Evolutionary conservation across 129 eudicot genomes (phyloP).

Genomic region (Saussurea involucrata): DNA sequence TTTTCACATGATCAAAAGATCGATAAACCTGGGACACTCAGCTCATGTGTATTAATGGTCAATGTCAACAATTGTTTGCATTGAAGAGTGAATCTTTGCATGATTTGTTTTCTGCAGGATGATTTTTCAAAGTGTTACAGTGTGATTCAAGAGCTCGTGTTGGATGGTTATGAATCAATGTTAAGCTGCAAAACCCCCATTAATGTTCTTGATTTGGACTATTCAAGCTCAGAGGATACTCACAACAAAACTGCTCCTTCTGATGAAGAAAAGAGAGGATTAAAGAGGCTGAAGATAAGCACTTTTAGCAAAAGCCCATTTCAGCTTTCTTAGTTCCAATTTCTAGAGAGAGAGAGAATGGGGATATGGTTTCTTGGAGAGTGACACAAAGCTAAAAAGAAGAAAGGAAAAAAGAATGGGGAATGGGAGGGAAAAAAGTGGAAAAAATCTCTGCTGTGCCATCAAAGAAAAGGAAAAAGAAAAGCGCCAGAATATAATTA

Average conservation of each 20-base stretch:
- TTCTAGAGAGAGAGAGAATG: constrained; percentile 6
- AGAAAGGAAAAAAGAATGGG: constrained; percentile 15
- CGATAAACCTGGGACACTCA: too few relatives aligned
- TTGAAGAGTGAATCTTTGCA: neutral
- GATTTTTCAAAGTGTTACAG: too few relatives aligned
- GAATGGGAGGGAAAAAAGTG: constrained; percentile 11
- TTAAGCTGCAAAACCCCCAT: constrained; percentile 28
- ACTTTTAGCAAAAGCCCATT: constrained; percentile 18
- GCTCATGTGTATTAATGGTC: neutral
- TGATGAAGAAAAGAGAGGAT: constrained; percentile 11
- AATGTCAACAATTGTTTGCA: neutral
- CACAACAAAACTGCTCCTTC: neutral
- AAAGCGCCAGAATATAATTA: neutral
- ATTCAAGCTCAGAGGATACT: constrained; percentile 14
- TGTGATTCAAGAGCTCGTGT: constrained; percentile 37
- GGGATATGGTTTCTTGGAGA: constrained; percentile 12
- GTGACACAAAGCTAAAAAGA: constrained; percentile 18
- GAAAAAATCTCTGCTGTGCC: constrained; percentile 12
- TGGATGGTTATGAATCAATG: constrained; percentile 33
- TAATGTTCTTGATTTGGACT: constrained; percentile 29
- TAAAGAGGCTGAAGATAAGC: constrained; percentile 36
- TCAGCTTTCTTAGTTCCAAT: constrained; percentile 33
- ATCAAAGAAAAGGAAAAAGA: constrained; percentile 6
- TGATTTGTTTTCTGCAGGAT: constrained; percentile 19
- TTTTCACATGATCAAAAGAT: too few relatives aligned